These are phyloP conservation scores for Talaromyces albobiverticillius DNA, from an alignment of 2,329 filamentous ascomycete genomes.

Conservation along the genomic window DNA sequence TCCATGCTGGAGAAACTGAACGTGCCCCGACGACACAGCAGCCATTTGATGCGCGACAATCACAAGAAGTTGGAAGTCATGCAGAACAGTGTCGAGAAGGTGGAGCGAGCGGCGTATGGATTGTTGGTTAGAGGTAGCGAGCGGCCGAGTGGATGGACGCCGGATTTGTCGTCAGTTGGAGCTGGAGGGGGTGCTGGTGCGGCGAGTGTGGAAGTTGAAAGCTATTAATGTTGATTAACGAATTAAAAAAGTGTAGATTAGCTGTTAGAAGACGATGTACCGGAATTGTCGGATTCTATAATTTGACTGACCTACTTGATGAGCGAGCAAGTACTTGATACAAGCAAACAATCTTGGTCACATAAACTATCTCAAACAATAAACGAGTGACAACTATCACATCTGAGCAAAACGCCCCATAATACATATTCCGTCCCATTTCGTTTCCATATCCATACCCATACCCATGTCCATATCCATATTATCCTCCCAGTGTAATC, in stretches of 20 bases:
- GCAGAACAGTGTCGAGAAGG: slow-evolving; percentile 85
- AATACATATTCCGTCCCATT: too few species aligned
- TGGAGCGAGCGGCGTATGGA: slow-evolving; percentile 86
- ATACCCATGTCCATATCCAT: too few species aligned
- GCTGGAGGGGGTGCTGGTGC: slow-evolving; percentile 1
- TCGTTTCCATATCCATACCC: too few species aligned
- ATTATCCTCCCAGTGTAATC: too few species aligned
- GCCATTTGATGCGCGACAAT: slow-evolving; percentile 57
- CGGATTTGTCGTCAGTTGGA: slow-evolving; percentile 58
- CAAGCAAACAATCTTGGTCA: too few species aligned
- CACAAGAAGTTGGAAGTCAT: slow-evolving; percentile 82
- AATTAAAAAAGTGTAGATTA: background rate
- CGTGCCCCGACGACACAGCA: slow-evolving; percentile 48
- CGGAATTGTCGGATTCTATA: too few species aligned
- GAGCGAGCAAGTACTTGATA: too few species aligned
- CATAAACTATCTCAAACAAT: too few species aligned
- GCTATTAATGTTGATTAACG: slow-evolving; percentile 28
- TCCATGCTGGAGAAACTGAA: slow-evolving; percentile 72
- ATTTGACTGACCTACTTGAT: too few species aligned
- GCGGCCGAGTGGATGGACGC: slow-evolving; percentile 86
- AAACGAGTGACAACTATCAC: too few species aligned
- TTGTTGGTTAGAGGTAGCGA: slow-evolving; percentile 84
- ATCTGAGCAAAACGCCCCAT: too few species aligned
- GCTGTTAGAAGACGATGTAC: too few species aligned
- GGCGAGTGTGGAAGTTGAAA: slow-evolving; percentile 30